phyloP scores from a whole-genome alignment of 2,329 filamentous ascomycete genomes.

The Cercospora citrullina region DNA sequence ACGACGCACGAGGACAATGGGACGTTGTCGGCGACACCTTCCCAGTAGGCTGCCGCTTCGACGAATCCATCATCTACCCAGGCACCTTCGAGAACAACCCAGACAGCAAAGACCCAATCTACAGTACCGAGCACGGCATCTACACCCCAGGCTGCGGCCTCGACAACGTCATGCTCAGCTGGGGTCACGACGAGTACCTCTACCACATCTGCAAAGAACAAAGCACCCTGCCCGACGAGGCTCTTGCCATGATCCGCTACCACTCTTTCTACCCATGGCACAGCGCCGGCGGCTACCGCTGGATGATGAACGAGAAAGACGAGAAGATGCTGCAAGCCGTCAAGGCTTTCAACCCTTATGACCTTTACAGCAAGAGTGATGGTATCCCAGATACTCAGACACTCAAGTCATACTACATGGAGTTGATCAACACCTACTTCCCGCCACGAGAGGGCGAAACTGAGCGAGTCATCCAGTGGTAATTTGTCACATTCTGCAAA shows the following conservation, averaged over 20 bases:
- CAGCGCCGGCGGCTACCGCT: conserved; percentile 72
- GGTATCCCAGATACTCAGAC: conserved; percentile 73
- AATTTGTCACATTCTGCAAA: neutral
- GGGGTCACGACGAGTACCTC: conserved; percentile 86
- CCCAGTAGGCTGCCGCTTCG: conserved; percentile 73
- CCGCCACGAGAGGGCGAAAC: conserved; percentile 41
- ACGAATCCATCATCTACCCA: conserved; percentile 76
- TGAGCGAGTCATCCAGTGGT: conserved; percentile 67
- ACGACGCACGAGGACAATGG: conserved; percentile 85
- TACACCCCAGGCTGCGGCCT: conserved; percentile 77
- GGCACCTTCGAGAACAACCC: conserved; percentile 76
- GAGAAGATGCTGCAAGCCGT: conserved; percentile 77
- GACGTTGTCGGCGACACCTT: conserved; percentile 89
- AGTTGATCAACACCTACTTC: conserved; percentile 68
- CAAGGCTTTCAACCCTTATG: conserved; percentile 85
- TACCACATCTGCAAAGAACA: conserved; percentile 87
- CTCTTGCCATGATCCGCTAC: conserved; percentile 88
- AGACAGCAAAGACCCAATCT: conserved; percentile 69
- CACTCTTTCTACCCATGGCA: conserved; percentile 96
- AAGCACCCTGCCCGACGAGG: conserved; percentile 74
- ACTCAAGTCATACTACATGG: conserved; percentile 75
- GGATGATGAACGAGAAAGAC: conserved; percentile 84
- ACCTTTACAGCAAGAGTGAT: conserved; percentile 89
- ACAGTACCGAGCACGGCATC: conserved; percentile 75
- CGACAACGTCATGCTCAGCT: conserved; percentile 84